Evolutionary conservation across 768 basidiomycete species (phyloP).

Genomic region (Grammothele lineata): DNA sequence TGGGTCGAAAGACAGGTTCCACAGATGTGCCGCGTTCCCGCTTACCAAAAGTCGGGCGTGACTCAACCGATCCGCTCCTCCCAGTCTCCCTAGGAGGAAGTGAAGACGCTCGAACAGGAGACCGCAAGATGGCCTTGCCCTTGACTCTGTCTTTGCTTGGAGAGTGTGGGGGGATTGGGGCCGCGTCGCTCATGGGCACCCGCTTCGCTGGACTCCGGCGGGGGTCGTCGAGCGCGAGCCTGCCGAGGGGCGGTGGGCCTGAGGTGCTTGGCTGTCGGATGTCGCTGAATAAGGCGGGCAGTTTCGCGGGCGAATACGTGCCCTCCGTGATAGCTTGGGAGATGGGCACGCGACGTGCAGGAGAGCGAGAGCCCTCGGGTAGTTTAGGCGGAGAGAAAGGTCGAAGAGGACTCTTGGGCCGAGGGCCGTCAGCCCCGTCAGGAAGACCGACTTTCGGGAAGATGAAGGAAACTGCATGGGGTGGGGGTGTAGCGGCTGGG

Average conservation of each 20-base stretch:
- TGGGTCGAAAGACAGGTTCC: conserved; percentile 27
- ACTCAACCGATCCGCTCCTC: conserved; percentile 18
- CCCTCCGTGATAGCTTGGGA: conserved; percentile 47
- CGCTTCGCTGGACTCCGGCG: conserved; percentile 33
- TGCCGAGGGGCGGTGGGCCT: too few species aligned
- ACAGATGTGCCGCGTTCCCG: conserved; percentile 31
- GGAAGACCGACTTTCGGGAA: conserved; percentile 8
- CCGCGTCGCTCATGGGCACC: conserved; percentile 23
- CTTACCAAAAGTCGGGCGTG: conserved; percentile 8
- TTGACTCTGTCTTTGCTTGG: conserved; percentile 14
- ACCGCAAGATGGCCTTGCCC: conserved; percentile 9
- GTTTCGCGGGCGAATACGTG: conserved; percentile 46
- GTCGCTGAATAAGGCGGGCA: conserved; percentile 27
- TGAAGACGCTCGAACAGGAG: conserved; percentile 7
- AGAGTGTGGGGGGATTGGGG: conserved; percentile 9
- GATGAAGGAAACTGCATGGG: conserved; percentile 1
- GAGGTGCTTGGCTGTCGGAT: too few species aligned
- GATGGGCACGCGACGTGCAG: conserved; percentile 62
- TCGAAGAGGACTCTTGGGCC: conserved; percentile 28
- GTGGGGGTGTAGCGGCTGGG: conserved; percentile 5
- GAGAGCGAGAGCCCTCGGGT: conserved; percentile 45
- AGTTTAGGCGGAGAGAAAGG: conserved; percentile 31
- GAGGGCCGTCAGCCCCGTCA: conserved; percentile 15
- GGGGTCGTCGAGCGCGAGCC: conserved; percentile 35
- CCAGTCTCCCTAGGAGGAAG: conserved; percentile 1